These are phyloP conservation scores for Fusarium newnesense DNA, from an alignment of 2,329 filamentous ascomycete genomes.

Conservation along the genomic window DNA sequence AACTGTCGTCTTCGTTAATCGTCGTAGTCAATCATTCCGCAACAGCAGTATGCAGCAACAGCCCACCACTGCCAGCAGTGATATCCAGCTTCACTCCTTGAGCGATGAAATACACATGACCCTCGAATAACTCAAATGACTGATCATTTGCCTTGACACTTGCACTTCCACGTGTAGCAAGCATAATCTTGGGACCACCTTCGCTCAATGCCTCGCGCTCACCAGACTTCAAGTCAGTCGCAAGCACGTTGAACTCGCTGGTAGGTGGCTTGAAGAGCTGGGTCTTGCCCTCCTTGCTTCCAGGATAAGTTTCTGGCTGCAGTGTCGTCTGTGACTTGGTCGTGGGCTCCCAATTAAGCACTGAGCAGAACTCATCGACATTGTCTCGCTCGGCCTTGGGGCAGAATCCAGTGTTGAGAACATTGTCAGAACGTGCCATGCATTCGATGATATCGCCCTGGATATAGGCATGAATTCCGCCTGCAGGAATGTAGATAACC, in stretches of 20 bases:
- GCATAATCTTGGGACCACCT: constrained; percentile 37
- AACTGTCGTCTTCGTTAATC: not conserved
- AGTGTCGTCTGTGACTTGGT: constrained; percentile 66
- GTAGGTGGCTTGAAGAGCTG: constrained; percentile 73
- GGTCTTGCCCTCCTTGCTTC: constrained; percentile 69
- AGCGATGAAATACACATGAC: constrained; percentile 41
- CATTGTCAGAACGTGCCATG: constrained; percentile 81
- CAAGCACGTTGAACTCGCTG: constrained; percentile 77
- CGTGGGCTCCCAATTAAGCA: constrained; percentile 73
- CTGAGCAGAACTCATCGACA: constrained; percentile 70
- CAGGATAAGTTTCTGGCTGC: constrained; percentile 57
- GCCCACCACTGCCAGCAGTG: constrained; percentile 25
- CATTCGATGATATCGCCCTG: constrained; percentile 81
- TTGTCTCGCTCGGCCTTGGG: constrained; percentile 72
- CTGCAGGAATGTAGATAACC: constrained; percentile 75
- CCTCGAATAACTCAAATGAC: constrained; percentile 37
- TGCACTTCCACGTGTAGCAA: constrained; percentile 38
- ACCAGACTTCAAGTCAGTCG: constrained; percentile 63
- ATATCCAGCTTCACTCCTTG: constrained; percentile 39
- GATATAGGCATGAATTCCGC: constrained; percentile 79
- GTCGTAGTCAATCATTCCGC: constrained; percentile 16
- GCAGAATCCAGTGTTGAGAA: constrained; percentile 80
- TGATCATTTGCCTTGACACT: constrained; percentile 32
- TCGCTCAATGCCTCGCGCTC: constrained; percentile 63
- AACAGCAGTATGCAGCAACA: constrained; percentile 38